Conservation (phyloP, 139 green algal genomes). For the Cymbomonas tetramitiformis region DNA sequence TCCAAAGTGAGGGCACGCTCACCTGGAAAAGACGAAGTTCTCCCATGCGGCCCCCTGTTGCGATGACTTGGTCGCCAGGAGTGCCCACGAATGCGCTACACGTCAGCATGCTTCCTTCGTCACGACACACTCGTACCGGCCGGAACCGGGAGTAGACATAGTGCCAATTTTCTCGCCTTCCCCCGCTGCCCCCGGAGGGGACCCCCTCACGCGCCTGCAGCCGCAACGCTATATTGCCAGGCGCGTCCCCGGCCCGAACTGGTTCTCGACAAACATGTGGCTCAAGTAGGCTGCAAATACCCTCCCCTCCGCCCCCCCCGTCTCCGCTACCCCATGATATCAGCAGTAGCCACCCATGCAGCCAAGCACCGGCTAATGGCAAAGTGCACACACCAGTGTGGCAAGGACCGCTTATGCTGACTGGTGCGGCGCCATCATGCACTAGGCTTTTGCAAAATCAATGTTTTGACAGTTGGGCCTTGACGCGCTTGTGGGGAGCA, state of each 20-base stretch:
- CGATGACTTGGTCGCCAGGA: constrained; percentile 25
- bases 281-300: too few species aligned
- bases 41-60: constrained; percentile 33
- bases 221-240: constrained; percentile 27
- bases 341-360: too few species aligned
- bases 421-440: too few species aligned
- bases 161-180: constrained; percentile 33
- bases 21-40: constrained; percentile 26
- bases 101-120: constrained; percentile 34
- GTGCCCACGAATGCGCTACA: constrained; percentile 33
- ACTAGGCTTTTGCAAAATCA: too few species aligned
- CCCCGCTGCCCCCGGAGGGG: constrained; percentile 27
- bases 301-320: too few species aligned
- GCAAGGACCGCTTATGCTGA: too few species aligned
- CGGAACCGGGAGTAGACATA: constrained; percentile 49
- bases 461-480: too few species aligned
- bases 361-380: too few species aligned
- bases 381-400: too few species aligned
- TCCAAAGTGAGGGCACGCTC: too few species aligned
- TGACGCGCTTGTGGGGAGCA: too few species aligned
- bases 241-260: constrained; percentile 35
- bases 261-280: constrained; percentile 28
- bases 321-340: too few species aligned
- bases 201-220: constrained; percentile 23
- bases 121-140: constrained; percentile 32